Evolutionary conservation across 225 moss, liverwort and hornwort genomes (phyloP).

Genomic region (Marchantia polymorpha): DNA sequence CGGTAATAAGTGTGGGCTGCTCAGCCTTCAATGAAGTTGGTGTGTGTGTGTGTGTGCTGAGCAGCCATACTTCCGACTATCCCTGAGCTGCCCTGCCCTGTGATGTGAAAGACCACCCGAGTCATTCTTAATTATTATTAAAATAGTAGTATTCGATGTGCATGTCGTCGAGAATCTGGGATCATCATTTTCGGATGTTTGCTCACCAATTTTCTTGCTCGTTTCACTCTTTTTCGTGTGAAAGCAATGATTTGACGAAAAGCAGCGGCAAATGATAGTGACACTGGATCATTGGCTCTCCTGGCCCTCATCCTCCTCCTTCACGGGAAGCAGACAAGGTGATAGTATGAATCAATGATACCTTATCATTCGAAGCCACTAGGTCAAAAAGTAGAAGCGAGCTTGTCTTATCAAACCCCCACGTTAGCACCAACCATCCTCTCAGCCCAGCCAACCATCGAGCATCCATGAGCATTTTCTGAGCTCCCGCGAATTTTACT

Average conservation of each 20-base stretch:
- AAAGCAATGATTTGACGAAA: not conserved
- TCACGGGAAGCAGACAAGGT: not conserved
- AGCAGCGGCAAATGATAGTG: not conserved
- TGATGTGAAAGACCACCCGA: too few relatives aligned
- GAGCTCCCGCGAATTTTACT: not conserved
- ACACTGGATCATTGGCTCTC: constrained; percentile 1
- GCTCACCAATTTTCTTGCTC: too few relatives aligned
- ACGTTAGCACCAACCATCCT: constrained; percentile 1
- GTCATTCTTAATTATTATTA: too few relatives aligned
- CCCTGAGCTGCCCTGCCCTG: too few relatives aligned
- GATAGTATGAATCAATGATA: constrained; percentile 4
- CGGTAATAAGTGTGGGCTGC: not conserved
- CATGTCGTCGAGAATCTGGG: not conserved
- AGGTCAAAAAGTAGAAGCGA: not conserved
- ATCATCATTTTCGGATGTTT: not conserved
- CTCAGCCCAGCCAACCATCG: not conserved
- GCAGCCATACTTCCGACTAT: not conserved
- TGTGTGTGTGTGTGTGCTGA: not conserved
- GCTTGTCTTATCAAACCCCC: not conserved
- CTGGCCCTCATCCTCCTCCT: not conserved
- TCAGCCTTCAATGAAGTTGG: not conserved
- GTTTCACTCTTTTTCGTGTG: not conserved
- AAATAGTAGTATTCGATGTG: too few relatives aligned
- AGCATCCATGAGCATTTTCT: not conserved
- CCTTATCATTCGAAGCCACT: not conserved